Evolutionary conservation across 768 basidiomycete genomes (phyloP).

Genomic region (Vishniacozyma victoriae): DNA sequence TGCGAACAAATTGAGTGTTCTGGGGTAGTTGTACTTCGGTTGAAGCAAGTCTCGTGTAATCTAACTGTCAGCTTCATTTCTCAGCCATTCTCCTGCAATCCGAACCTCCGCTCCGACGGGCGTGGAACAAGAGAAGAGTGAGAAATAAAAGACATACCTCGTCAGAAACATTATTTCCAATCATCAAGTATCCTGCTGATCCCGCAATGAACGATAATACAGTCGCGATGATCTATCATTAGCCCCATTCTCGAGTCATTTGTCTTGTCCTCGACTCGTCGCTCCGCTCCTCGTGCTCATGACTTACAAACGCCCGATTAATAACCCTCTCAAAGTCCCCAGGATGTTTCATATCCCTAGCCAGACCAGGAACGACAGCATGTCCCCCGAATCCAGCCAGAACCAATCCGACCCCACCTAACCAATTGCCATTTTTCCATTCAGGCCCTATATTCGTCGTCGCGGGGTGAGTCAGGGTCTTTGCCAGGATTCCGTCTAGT

Average conservation of each 20-base stretch:
- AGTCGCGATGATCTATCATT: conserved; percentile 57
- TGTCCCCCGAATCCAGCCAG: conserved; percentile 96
- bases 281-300: background rate
- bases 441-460: conserved; percentile 60
- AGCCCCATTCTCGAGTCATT: background rate
- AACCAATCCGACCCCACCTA: conserved; percentile 78
- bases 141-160: conserved; percentile 59
- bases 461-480: conserved; percentile 63
- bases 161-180: conserved; percentile 69
- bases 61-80: conserved; percentile 47
- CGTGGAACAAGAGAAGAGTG: background rate
- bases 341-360: conserved; percentile 82
- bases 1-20: conserved; percentile 62
- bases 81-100: background rate
- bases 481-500: conserved; percentile 72
- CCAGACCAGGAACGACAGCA: conserved; percentile 82
- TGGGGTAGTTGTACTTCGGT: conserved; percentile 60
- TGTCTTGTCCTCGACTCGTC: background rate
- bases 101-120: background rate
- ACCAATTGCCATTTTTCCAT: conserved; percentile 54
- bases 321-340: conserved; percentile 63
- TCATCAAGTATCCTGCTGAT: conserved; percentile 84
- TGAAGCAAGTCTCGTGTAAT: conserved; percentile 73
- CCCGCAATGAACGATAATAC: conserved; percentile 60
- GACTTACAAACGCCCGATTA: conserved; percentile 74